Conservation (phyloP, 495 filamentous ascomycete species). For the Astrothelium macrocarpum region DNA sequence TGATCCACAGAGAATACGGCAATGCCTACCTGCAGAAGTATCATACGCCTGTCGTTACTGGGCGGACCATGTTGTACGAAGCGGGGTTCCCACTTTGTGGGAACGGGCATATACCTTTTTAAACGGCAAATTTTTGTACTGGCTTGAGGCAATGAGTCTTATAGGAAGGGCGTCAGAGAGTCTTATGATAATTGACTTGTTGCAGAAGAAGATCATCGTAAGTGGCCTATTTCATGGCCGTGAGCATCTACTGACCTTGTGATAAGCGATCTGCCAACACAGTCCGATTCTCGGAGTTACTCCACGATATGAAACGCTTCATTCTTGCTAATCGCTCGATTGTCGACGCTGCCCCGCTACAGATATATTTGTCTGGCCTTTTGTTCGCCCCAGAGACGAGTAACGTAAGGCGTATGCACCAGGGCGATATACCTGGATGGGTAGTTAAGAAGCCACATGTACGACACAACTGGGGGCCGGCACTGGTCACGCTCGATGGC, state of each 20-base stretch:
- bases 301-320: background rate
- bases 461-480: background rate
- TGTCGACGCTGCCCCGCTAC: no score
- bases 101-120: background rate
- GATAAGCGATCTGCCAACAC: background rate
- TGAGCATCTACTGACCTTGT: background rate
- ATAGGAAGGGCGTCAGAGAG: background rate
- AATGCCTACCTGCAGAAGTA: slow-evolving; percentile 24
- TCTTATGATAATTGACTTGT: background rate
- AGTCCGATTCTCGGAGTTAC: background rate
- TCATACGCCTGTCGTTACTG: slow-evolving; percentile 13
- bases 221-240: background rate
- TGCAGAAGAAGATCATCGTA: background rate
- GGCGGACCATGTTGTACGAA: background rate
- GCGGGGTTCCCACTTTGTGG: background rate
- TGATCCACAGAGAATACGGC: slow-evolving; percentile 15
- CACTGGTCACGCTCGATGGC: background rate
- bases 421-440: background rate
- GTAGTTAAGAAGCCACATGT: background rate
- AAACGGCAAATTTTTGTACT: background rate
- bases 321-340: no score
- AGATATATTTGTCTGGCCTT: background rate
- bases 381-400: background rate
- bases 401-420: background rate
- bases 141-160: slow-evolving; percentile 4